Evolutionary conservation across 106 monocot species (phyloP), one percentile per base, ranked within the genome.

Genomic region (Iris macrosiphon): DNA sequence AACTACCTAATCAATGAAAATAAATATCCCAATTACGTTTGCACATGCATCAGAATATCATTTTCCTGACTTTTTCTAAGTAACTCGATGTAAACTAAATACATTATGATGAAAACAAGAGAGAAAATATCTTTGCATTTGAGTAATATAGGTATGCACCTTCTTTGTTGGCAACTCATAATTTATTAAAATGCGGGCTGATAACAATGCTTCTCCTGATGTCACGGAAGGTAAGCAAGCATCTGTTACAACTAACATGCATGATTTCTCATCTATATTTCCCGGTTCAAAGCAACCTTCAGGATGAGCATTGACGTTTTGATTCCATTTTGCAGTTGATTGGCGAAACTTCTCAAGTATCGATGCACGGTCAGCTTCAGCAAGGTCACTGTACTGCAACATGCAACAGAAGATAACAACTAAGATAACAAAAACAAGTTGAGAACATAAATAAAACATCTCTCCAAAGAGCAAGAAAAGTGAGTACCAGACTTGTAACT

Each of bases 351-450:
- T 87, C 38, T 87, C 81, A 4, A 87, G 32, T 31, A 78, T 33
- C 3, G 58, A 71, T 32, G 77, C 71, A 37, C 81, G 66, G 38
- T 81, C 86, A 57, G 34, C 30, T 71, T 87, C 87, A 38, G 78
- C 67, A 48, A 67, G 87, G 16, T 87, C 87, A 57, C 81, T 81
- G 26, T 87, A 81, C 87, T 87, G 81, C 62, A 78, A n/a, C n/a
- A 31, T 20, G 49, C 49, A 49, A 26, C 10, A 38, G 30, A 55
- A 33, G 34, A 7, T 29, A 15, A 25, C 24, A 42, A 35, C 24
- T 7, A 21, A 51, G 23, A 41, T 4, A 40, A 28, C 19, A 24
- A 2, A 8, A 35, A 16, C 19, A 16, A 34, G 13, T 13, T 60
- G 16, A 59, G 35, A 16, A 20, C 3, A 50, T 39, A 45, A 40